Base-by-base conservation (phyloP, 768 basidiomycete species). In the Suillus bovinus region DNA sequence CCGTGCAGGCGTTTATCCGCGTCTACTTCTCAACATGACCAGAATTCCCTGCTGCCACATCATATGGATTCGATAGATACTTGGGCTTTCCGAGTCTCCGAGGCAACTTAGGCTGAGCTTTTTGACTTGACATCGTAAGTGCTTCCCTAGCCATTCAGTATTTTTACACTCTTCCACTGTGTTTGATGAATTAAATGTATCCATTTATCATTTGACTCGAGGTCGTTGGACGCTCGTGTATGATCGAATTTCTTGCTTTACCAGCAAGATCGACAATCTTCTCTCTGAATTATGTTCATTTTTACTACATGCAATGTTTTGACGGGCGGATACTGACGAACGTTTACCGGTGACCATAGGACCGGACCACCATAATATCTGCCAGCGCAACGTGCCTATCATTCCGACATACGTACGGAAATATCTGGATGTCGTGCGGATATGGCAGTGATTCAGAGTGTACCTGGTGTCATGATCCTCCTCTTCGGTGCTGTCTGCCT, bases 241-340 rank as follows among this genome's bases (percentile, higher is more conserved):
- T 72, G 74, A 75, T 67, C 33, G 31, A n/a, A 24, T 67, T 11
- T 60, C 65, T 67, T 24, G 67, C 66, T 60, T 10, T 7, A 14
- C n/a, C 29, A 61, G 59, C 65, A 34, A 68, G 68, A 67, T 66
- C 14, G 5, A 7, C 60, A 24, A 75, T 75, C 74, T 75, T 75
- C 74, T 75, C 75, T 76, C 75, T 76, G 74, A 74, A 59, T 36
- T 13, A 61, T 24, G 27, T 53, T 58, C 5, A 50, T 44, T n/a
- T n/a, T n/a, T 20, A 49, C 41, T 39, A 2, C 34, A 34, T 50
- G 1, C 53, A 34, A 39, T 58, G 27, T 60, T 46, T 54, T 74
- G 66, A 72, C 64, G 8, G 16, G 24, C 55, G 50, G 22, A 31
- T 54, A 13, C 57, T 52, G 42, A 56, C 20, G 59, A 58, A 20